Evolutionary conservation across 306 rosid species (phyloP).

Genomic region (Parietaria judaica): DNA sequence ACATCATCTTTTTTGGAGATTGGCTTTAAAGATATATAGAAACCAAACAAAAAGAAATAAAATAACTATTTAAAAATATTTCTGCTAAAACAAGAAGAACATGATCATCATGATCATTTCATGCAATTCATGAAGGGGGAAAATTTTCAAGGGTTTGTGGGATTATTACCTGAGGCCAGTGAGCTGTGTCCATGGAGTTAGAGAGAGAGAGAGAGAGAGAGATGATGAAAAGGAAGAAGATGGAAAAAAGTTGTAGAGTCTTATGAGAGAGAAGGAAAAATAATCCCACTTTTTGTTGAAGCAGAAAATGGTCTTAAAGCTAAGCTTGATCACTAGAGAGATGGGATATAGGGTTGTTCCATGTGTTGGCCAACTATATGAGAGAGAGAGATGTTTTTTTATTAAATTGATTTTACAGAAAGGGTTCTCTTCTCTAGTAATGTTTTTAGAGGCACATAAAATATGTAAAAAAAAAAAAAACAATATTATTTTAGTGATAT

Average conservation of each 20-base stretch:
- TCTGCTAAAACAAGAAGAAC: conserved; percentile 26
- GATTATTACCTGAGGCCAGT: conserved; percentile 90
- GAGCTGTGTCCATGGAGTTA: conserved; percentile 87
- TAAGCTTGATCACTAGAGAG: conserved; percentile 25
- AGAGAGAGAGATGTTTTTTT: conserved; percentile 5
- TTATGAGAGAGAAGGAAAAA: conserved; percentile 35
- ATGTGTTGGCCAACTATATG: conserved; percentile 70
- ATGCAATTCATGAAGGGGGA: conserved; percentile 24
- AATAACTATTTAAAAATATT: conserved; percentile 15
- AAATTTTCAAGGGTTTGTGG: conserved; percentile 7
- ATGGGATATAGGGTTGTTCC: conserved; percentile 51
- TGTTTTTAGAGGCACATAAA: conserved; percentile 20
- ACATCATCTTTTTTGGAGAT: conserved; percentile 21
- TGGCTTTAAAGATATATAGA: conserved; percentile 20
- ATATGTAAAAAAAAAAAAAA: too few species aligned
- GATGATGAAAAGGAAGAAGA: conserved; percentile 25
- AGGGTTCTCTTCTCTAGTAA: neutral
- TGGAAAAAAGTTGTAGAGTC: conserved; percentile 44
- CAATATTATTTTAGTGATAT: neutral
- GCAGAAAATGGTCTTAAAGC: conserved; percentile 47
- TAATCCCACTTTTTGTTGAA: conserved; percentile 30
- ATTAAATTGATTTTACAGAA: neutral
- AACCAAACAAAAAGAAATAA: conserved; percentile 22
- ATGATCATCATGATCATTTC: conserved; percentile 33
- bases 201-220: conserved; percentile 25